Evolutionary conservation across 805 yeast genomes (phyloP).

Genomic region (Wickerhamomyces bisporus): DNA sequence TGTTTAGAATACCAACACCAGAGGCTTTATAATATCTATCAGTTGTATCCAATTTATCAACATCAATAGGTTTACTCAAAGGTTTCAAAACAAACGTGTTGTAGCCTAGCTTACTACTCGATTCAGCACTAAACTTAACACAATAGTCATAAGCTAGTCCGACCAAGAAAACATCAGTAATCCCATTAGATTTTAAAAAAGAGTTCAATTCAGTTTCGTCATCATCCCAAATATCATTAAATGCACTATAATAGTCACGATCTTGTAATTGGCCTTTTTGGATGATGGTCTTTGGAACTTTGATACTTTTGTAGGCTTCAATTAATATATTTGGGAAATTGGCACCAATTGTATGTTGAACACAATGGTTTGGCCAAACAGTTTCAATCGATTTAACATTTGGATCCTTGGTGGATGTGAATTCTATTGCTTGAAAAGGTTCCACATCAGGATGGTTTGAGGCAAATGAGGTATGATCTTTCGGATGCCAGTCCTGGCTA

Average conservation of each 20-base stretch:
- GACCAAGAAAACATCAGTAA: slow-evolving; percentile 62
- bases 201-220: slow-evolving; percentile 62
- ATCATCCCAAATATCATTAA: slow-evolving; percentile 70
- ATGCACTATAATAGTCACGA: slow-evolving; percentile 85
- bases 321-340: slow-evolving; percentile 49
- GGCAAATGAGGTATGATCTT: slow-evolving; percentile 77
- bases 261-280: slow-evolving; percentile 68
- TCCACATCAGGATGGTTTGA: slow-evolving; percentile 43
- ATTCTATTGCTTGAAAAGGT: slow-evolving; percentile 47
- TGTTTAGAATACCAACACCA: slow-evolving; percentile 28
- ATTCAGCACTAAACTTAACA: slow-evolving; percentile 72
- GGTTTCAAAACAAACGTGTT: slow-evolving; percentile 55
- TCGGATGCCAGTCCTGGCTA: slow-evolving; percentile 89
- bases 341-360: slow-evolving; percentile 67
- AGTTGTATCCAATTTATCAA: slow-evolving; percentile 33
- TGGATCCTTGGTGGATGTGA: slow-evolving; percentile 44
- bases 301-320: slow-evolving; percentile 26
- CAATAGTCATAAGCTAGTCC: slow-evolving; percentile 89
- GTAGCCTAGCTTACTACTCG: slow-evolving; percentile 58
- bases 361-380: slow-evolving; percentile 92
- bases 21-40: slow-evolving; percentile 28
- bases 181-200: slow-evolving; percentile 38
- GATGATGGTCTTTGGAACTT: slow-evolving; percentile 40
- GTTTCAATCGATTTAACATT: slow-evolving; percentile 33
- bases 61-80: slow-evolving; percentile 51